Conservation (phyloP, 2,329 filamentous ascomycete species). For the Aspergillus amoenus region DNA sequence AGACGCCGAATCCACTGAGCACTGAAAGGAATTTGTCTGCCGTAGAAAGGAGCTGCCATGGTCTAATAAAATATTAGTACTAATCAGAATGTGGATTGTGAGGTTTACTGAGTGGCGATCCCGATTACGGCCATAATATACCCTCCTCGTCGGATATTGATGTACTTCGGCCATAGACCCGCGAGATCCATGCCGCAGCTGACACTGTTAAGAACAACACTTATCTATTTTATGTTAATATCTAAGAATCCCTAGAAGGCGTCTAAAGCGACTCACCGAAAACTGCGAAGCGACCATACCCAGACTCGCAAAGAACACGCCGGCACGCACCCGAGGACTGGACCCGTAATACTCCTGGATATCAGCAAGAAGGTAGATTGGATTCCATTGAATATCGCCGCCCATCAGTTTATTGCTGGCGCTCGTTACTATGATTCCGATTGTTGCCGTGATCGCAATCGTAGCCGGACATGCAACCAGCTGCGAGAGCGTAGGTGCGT, state of each 20-base stretch:
- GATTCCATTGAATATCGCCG: constrained; percentile 8
- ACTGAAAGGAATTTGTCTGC: constrained; percentile 51
- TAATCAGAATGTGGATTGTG: neutral
- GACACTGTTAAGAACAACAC: constrained; percentile 15
- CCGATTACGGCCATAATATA: constrained; percentile 29
- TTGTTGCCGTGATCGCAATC: neutral
- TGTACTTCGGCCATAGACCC: constrained; percentile 52
- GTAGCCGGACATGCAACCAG: constrained; percentile 1
- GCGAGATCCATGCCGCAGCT: constrained; percentile 54
- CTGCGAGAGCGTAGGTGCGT: constrained; percentile 3
- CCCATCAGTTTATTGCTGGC: neutral
- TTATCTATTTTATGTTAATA: constrained; percentile 44
- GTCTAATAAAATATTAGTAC: constrained; percentile 28
- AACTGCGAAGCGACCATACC: constrained; percentile 46
- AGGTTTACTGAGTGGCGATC: constrained; percentile 4
- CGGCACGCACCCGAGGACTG: neutral
- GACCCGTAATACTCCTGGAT: constrained; percentile 4
- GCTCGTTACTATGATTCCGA: constrained; percentile 3
- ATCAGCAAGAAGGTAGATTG: constrained; percentile 2
- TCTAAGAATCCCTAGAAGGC: constrained; percentile 10
- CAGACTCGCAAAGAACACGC: constrained; percentile 1
- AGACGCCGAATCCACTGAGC: constrained; percentile 42
- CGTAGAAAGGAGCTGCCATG: constrained; percentile 52
- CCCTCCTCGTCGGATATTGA: constrained; percentile 57
- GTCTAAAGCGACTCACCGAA: constrained; percentile 23